phyloP scores from a whole-genome alignment of 2,329 filamentous ascomycete species.

The Aspergillus unguis region DNA sequence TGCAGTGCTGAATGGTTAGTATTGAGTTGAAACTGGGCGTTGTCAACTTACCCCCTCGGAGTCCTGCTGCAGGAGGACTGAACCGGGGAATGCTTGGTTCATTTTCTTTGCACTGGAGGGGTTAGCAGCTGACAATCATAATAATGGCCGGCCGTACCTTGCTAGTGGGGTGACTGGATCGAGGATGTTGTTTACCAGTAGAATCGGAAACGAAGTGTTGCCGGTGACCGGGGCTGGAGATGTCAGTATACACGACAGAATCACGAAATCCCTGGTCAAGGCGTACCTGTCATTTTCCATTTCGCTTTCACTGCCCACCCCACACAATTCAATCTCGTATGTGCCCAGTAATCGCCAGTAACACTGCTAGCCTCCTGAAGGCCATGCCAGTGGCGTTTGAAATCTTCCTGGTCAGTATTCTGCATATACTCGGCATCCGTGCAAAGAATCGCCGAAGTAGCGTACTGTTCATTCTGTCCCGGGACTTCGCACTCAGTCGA shows the following conservation, averaged over 20 bases:
- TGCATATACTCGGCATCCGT: slow-evolving; percentile 29
- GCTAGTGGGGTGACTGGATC: slow-evolving; percentile 59
- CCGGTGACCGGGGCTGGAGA: slow-evolving; percentile 26
- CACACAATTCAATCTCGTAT: slow-evolving; percentile 34
- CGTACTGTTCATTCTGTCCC: slow-evolving; percentile 27
- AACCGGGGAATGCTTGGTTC: slow-evolving; percentile 42
- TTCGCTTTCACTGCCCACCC: slow-evolving; percentile 35
- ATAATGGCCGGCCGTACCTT: slow-evolving; percentile 20
- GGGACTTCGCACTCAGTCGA: slow-evolving; percentile 26
- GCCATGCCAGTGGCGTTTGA: slow-evolving; percentile 22
- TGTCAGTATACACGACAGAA: not conserved
- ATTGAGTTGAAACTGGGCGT: not conserved
- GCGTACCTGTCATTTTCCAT: slow-evolving; percentile 35
- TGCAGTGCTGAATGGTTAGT: slow-evolving; percentile 28
- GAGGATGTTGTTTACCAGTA: slow-evolving; percentile 56
- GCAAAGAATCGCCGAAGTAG: slow-evolving; percentile 31
- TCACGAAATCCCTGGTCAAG: too few relatives aligned
- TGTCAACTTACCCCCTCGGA: slow-evolving; percentile 37
- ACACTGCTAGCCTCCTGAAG: slow-evolving; percentile 25
- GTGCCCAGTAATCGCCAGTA: slow-evolving; percentile 39
- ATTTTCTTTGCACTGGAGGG: slow-evolving; percentile 34
- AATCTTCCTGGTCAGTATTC: slow-evolving; percentile 15
- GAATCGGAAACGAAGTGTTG: slow-evolving; percentile 49
- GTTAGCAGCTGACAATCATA: slow-evolving; percentile 6
- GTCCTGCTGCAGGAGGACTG: slow-evolving; percentile 45